Evolutionary conservation across 371 early-diverging fungal species (phyloP).

Genomic region (Mortierella sp.): DNA sequence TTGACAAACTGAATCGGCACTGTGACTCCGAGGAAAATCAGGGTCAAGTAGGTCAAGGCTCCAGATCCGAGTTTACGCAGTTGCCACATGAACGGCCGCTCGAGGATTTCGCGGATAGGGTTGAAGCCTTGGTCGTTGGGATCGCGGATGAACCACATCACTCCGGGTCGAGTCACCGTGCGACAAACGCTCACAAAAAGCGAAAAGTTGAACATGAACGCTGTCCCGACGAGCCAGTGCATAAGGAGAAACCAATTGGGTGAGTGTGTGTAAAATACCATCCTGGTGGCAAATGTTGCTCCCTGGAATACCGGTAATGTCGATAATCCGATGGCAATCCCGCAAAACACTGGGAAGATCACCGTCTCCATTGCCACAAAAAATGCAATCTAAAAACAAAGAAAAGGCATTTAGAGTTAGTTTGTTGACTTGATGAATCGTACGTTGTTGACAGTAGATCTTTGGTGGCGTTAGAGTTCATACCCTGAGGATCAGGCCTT

Average conservation of each 20-base stretch:
- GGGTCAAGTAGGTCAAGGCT: conserved; percentile 78
- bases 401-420: not conserved
- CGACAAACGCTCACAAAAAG: conserved; percentile 82
- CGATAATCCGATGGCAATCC: conserved; percentile 81
- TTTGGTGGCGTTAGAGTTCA: too few relatives aligned
- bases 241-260: conserved; percentile 80
- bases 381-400: conserved; percentile 64
- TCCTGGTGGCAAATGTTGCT: conserved; percentile 66
- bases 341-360: conserved; percentile 89
- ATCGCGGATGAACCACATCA: conserved; percentile 97
- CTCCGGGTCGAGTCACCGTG: conserved; percentile 86
- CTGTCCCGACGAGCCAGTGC: conserved; percentile 93
- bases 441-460: not conserved
- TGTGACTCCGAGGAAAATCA: conserved; percentile 80
- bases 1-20: conserved; percentile 62
- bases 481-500: conserved; percentile 69
- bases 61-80: conserved; percentile 84
- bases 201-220: conserved; percentile 93
- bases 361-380: conserved; percentile 89
- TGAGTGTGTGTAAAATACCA: conserved; percentile 64
- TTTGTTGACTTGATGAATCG: not conserved
- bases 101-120: conserved; percentile 91
- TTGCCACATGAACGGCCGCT: conserved; percentile 79
- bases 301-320: conserved; percentile 77
- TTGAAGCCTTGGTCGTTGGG: conserved; percentile 95